These are phyloP conservation scores for Leptographium lundbergii DNA, from an alignment of 2,329 filamentous ascomycete genomes.

Conservation along the genomic window DNA sequence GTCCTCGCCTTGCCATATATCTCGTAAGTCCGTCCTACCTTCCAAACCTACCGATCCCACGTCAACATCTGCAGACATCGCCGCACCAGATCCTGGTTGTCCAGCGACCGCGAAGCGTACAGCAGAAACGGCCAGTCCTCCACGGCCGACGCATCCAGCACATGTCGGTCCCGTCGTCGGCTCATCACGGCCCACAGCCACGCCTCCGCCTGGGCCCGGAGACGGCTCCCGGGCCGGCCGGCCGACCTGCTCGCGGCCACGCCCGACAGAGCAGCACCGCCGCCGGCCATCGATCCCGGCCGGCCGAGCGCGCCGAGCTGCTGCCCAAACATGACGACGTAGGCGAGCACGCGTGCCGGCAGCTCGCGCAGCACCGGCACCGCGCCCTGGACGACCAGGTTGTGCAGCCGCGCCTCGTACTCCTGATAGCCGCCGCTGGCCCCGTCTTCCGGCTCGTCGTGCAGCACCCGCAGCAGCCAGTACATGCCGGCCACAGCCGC, in stretches of 20 bases:
- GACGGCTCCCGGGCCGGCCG: neutral
- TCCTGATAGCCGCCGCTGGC: neutral
- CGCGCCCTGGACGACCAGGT: neutral
- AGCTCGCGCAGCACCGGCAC: constrained; percentile 3
- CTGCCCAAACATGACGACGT: constrained; percentile 5
- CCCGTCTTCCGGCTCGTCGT: neutral
- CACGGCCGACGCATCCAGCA: neutral
- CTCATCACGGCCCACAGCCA: constrained; percentile 6
- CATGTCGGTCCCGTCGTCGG: constrained; percentile 2
- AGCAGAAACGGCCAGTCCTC: constrained; percentile 7
- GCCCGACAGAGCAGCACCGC: neutral
- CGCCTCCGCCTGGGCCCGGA: neutral
- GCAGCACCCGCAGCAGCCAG: constrained; percentile 10
- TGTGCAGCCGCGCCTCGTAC: neutral
- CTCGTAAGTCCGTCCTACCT: no score
- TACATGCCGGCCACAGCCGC: constrained; percentile 8
- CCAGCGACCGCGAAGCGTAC: constrained; percentile 7
- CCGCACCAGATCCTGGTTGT: constrained; percentile 1
- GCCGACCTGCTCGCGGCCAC: no score
- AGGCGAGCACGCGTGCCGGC: constrained; percentile 8
- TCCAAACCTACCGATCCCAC: neutral
- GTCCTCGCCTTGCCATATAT: neutral
- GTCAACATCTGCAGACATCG: neutral
- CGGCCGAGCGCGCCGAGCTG: constrained; percentile 5
- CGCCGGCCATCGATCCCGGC: neutral